Evolutionary conservation across 208 protist species (phyloP).

Genomic region (Novymonas esmeraldas): DNA sequence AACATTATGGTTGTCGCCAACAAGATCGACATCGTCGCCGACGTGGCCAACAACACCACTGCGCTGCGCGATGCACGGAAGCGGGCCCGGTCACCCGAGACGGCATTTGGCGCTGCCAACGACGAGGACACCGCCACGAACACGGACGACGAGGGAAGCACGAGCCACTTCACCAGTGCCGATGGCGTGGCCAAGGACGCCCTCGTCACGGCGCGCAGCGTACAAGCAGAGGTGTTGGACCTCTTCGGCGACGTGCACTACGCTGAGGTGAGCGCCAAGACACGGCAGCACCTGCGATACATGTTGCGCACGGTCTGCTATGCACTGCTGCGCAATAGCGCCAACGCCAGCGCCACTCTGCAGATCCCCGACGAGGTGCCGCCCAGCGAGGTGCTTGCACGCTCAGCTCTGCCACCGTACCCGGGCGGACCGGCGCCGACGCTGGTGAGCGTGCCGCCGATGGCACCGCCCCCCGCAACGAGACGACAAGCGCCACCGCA

Average conservation of each 20-base stretch:
- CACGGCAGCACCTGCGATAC: slow-evolving; percentile 23
- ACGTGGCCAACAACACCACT: slow-evolving; percentile 5
- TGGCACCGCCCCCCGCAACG: slow-evolving; percentile 1
- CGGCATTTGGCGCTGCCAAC: slow-evolving; percentile 13
- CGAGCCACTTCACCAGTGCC: background rate
- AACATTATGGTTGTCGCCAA: slow-evolving; percentile 58
- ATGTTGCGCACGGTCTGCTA: slow-evolving; percentile 38
- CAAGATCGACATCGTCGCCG: slow-evolving; percentile 48
- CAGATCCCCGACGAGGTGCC: background rate
- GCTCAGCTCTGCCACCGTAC: slow-evolving; percentile 8
- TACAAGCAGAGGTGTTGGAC: slow-evolving; percentile 35
- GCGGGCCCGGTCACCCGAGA: slow-evolving; percentile 15
- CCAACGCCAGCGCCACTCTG: background rate
- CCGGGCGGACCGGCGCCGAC: background rate
- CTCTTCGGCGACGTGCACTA: slow-evolving; percentile 52
- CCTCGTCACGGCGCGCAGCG: slow-evolving; percentile 28
- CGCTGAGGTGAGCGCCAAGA: slow-evolving; percentile 55
- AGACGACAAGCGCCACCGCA: background rate
- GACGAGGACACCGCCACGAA: slow-evolving; percentile 16
- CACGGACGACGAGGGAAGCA: slow-evolving; percentile 2
- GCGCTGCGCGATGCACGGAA: slow-evolving; percentile 12
- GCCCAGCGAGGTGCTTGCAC: slow-evolving; percentile 7
- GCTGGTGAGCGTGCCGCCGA: background rate
- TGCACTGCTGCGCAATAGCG: slow-evolving; percentile 32
- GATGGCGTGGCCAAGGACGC: slow-evolving; percentile 1